Percentiles rank a stretch among this genome's conserved stretches.
These are phyloP conservation scores for Solanum ahanhuiri DNA, from an alignment of 257 asterid genomes.

Conservation along the genomic window DNA sequence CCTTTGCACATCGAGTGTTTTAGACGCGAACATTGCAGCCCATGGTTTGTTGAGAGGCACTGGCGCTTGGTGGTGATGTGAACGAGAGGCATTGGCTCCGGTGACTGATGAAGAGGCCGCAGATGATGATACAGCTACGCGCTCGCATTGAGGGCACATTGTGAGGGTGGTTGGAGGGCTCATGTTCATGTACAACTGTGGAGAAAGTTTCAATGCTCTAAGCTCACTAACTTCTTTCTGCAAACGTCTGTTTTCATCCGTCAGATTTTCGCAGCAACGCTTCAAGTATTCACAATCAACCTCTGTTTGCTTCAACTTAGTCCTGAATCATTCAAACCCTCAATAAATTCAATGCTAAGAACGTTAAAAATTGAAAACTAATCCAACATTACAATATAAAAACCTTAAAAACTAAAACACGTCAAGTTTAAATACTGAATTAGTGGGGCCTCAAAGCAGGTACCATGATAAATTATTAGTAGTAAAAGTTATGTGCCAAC, in stretches of 20 bases:
- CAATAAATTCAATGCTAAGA: background rate
- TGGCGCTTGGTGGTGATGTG: slow-evolving; percentile 11
- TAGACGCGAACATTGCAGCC: slow-evolving; percentile 42
- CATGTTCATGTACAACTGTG: slow-evolving; percentile 88
- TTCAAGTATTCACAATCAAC: slow-evolving; percentile 84
- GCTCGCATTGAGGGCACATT: slow-evolving; percentile 97
- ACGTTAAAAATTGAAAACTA: background rate
- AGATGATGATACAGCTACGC: slow-evolving; percentile 38
- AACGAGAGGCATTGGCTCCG: slow-evolving; percentile 11
- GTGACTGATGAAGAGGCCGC: slow-evolving; percentile 19
- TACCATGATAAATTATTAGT: too few species aligned
- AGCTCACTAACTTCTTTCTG: slow-evolving; percentile 86
- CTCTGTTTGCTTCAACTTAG: slow-evolving; percentile 94
- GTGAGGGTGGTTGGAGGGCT: slow-evolving; percentile 92
- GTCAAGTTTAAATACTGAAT: background rate
- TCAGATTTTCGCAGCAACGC: slow-evolving; percentile 81
- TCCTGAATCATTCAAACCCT: slow-evolving; percentile 30
- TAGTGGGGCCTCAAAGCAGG: background rate
- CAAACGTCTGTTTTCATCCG: slow-evolving; percentile 72
- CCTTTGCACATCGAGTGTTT: slow-evolving; percentile 18
- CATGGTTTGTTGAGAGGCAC: slow-evolving; percentile 38
- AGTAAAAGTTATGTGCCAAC: background rate
- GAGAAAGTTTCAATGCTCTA: slow-evolving; percentile 73
- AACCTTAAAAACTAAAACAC: background rate
- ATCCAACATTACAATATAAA: background rate